Conservation (phyloP, 2,329 filamentous ascomycete species). For the Neofusicoccum parvum region DNA sequence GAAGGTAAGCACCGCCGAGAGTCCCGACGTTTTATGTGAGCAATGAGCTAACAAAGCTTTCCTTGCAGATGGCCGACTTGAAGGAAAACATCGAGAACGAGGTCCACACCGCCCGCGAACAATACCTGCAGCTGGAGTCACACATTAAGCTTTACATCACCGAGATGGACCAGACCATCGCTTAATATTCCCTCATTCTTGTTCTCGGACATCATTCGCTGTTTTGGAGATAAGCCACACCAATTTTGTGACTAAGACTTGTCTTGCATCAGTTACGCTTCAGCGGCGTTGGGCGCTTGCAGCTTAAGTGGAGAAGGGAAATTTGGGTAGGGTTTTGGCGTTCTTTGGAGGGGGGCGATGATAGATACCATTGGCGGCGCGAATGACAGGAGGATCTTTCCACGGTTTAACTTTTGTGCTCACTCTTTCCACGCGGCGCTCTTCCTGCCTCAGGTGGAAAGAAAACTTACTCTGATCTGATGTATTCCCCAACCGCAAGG, state of each 20-base stretch:
- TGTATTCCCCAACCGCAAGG: not conserved
- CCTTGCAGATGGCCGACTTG: constrained; percentile 82
- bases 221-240: not conserved
- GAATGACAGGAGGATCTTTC: not conserved
- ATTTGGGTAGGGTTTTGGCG: not conserved
- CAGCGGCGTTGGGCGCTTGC: not conserved
- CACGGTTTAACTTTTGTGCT: not conserved
- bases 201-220: not conserved
- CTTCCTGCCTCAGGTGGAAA: not conserved
- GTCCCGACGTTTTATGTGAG: not conserved
- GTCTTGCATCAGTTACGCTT: not conserved
- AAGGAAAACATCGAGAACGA: constrained; percentile 98
- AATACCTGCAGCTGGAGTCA: constrained; percentile 96
- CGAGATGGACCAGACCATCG: constrained; percentile 93
- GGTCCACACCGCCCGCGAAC: constrained; percentile 84
- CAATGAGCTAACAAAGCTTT: not conserved
- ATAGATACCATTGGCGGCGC: constrained; percentile 5
- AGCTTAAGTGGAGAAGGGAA: not conserved
- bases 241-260: not conserved
- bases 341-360: not conserved
- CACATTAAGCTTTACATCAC: constrained; percentile 98
- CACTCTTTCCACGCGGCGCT: not conserved
- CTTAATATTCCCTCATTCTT: not conserved
- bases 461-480: not conserved
- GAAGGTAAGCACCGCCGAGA: constrained; percentile 65